These are phyloP conservation scores for Venturia effusa DNA, from an alignment of 2,329 filamentous ascomycete genomes.

Conservation along the genomic window DNA sequence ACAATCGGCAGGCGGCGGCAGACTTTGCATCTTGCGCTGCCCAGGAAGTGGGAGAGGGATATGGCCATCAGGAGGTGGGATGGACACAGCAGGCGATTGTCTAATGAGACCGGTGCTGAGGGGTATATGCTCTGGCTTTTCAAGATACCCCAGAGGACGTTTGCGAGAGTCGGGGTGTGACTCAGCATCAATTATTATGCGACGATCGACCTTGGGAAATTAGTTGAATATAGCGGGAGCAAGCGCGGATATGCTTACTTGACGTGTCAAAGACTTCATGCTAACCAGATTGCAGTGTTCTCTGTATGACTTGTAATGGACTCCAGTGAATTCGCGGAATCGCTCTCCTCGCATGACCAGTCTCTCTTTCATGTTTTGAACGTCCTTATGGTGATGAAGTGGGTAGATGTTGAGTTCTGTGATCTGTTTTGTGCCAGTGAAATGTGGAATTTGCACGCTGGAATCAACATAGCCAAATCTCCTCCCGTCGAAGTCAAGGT, in stretches of 20 bases:
- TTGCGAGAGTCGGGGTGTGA: background rate
- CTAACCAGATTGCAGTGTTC: conserved; percentile 2
- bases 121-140: background rate
- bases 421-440: background rate
- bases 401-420: conserved; percentile 3
- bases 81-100: background rate
- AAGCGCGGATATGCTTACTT: conserved; percentile 3
- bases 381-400: background rate
- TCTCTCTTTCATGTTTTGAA: background rate
- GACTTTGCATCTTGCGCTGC: background rate
- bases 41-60: background rate
- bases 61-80: background rate
- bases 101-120: background rate
- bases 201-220: conserved; percentile 12
- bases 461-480: background rate
- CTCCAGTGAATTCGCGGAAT: conserved; percentile 12
- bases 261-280: conserved; percentile 3
- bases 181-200: conserved; percentile 9
- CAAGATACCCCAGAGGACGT: background rate
- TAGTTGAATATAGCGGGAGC: conserved; percentile 4
- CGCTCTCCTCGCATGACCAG: background rate
- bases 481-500: background rate
- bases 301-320: conserved; percentile 18
- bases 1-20: background rate
- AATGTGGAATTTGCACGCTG: background rate